Conservation (phyloP, 1,284 basidiomycete species). For the Apiotrichum siamense region DNA sequence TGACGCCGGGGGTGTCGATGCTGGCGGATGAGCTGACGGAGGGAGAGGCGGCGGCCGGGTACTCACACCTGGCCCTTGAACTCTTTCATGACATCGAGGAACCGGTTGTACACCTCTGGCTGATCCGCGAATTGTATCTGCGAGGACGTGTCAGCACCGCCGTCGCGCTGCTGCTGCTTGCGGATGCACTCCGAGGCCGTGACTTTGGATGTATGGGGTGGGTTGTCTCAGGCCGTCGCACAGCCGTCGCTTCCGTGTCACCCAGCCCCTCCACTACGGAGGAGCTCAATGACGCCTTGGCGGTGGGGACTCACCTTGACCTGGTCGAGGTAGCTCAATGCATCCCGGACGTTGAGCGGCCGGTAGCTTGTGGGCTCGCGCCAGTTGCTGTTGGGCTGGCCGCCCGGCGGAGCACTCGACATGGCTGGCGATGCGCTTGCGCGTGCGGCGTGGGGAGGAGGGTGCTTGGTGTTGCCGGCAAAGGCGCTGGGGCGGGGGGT, state of each 20-base stretch:
- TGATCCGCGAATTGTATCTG: slow-evolving; percentile 76
- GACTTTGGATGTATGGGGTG: neutral
- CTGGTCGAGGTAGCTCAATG: slow-evolving; percentile 92
- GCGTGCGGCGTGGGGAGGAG: neutral
- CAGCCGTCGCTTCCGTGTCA: no score
- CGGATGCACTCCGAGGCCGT: no score
- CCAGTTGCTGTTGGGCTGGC: slow-evolving; percentile 12
- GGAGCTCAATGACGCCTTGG: neutral
- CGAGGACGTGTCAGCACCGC: neutral
- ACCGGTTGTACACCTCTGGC: slow-evolving; percentile 95
- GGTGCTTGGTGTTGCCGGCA: no score
- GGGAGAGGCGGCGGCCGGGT: neutral
- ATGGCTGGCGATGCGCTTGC: slow-evolving; percentile 7
- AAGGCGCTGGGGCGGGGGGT: neutral
- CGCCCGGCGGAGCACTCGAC: slow-evolving; percentile 14
- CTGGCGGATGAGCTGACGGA: slow-evolving; percentile 48
- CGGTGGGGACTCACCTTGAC: slow-evolving; percentile 60
- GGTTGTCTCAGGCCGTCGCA: neutral
- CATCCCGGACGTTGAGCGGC: slow-evolving; percentile 59
- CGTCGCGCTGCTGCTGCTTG: no score
- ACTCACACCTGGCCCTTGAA: slow-evolving; percentile 90
- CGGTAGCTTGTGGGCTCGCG: slow-evolving; percentile 27
- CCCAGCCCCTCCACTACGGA: no score
- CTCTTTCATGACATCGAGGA: slow-evolving; percentile 99
- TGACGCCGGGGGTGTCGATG: slow-evolving; percentile 98